Conservation (phyloP, 1,284 basidiomycete genomes). For the Trichosporon sp. region DNA sequence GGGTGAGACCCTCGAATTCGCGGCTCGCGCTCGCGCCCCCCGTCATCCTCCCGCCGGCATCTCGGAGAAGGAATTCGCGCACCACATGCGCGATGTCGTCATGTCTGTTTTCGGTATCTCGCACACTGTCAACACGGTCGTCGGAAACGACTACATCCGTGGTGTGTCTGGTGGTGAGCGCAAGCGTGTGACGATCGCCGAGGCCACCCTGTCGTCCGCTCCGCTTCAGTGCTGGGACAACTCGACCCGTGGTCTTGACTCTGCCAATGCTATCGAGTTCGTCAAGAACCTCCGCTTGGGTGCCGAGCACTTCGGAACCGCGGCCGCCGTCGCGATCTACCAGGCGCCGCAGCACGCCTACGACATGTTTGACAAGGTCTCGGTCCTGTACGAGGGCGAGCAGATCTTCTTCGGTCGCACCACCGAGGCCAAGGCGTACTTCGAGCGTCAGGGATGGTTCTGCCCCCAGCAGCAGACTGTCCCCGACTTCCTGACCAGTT, state of each 20-base stretch:
- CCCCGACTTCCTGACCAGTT: constrained; percentile 64
- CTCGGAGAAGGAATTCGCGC: constrained; percentile 52
- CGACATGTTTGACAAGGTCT: constrained; percentile 69
- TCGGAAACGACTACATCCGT: constrained; percentile 58
- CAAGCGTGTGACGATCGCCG: constrained; percentile 62
- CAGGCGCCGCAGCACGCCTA: constrained; percentile 60
- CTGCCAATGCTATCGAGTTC: constrained; percentile 62
- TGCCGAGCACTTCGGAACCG: constrained; percentile 57
- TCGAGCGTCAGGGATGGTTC: constrained; percentile 74
- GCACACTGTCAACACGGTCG: constrained; percentile 59
- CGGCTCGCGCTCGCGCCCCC: constrained; percentile 50
- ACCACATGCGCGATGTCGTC: constrained; percentile 58
- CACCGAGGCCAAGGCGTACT: constrained; percentile 73
- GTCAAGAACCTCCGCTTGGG: constrained; percentile 61
- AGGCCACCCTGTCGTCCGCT: constrained; percentile 54
- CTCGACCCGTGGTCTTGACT: constrained; percentile 62
- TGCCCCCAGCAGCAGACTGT: constrained; percentile 56
- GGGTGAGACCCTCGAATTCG: constrained; percentile 56
- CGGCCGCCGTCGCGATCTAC: constrained; percentile 58
- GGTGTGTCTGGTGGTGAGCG: constrained; percentile 62
- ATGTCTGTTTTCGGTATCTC: constrained; percentile 62
- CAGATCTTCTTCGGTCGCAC: constrained; percentile 80
- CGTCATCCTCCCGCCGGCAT: constrained; percentile 57
- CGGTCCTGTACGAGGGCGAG: constrained; percentile 76
- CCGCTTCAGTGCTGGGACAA: constrained; percentile 60